Base-by-base conservation (phyloP, 2,329 filamentous ascomycete species). In the Keithomyces neogunnii region DNA sequence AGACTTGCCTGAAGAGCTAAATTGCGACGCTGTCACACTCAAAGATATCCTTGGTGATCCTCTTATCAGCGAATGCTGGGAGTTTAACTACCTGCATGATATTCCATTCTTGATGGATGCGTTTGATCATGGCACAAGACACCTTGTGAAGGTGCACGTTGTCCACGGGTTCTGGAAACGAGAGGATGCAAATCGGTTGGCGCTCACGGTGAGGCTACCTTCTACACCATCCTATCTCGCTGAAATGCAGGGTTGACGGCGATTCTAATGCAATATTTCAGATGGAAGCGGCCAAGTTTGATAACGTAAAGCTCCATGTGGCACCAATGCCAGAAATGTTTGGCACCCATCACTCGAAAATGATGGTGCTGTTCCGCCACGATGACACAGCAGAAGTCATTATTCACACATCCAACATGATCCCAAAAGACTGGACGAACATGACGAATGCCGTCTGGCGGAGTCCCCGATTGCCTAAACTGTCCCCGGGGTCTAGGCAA, bases 391-490 rank as follows among this genome's bases (percentile, higher is more conserved):
- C 85, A 0, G 86, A 95, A 67, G 72, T 96, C 5, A 69, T 95
- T 51, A 90, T 96, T 32, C 88, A 95, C 59, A 96, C 90, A 0
- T 89, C 90, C 19, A 96, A 96, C 59, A 89, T 95, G 85, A 92
- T 95, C n/a, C 63, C 76, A 3, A 82, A 84, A 51, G 90, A 96
- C 65, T 96, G 90, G 90, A 78, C 75, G 1, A 93, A 93, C 59
- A 88, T 95, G 86, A 87, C 84, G 1, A 89, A 96, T 64, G 89
- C 82, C 1, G 79, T 88, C 4, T 96, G 90, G 90, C 74, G 71
- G 47, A 92, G 88, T 0, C 88, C 88, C 1, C 63, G 80, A 1
- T 78, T 95, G 1, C 83, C 86, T 1, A 66, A 79, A 1, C 47
- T 70, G 6, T 7, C 46, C 5, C 29, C 13, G 5, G 38, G 47